A percentile compares a stretch with the other conserved stretches of the same genome.
Conservation (phyloP, 192 early-diverging fungal species). For the Umbelopsis ramanniana region DNA sequence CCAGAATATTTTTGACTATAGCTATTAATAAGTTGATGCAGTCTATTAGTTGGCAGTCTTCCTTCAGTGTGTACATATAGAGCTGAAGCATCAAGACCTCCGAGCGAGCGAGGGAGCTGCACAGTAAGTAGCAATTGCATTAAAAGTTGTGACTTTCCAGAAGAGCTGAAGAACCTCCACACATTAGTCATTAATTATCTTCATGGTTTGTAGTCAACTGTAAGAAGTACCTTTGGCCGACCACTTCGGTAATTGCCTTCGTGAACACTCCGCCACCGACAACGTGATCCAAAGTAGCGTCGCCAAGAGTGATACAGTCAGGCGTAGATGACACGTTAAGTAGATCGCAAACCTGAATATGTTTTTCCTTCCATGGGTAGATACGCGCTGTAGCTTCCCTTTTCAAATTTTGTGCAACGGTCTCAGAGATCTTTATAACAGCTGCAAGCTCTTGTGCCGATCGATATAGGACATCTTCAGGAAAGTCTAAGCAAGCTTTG, state of each 20-base stretch:
- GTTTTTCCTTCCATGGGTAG: conserved; percentile 19
- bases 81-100: conserved; percentile 50
- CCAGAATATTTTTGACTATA: conserved; percentile 32
- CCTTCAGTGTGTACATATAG: conserved; percentile 79
- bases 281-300: conserved; percentile 53
- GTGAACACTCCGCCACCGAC: conserved; percentile 65
- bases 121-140: conserved; percentile 78
- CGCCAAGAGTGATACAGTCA: conserved; percentile 53
- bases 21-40: conserved; percentile 52
- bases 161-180: conserved; percentile 49
- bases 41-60: conserved; percentile 64
- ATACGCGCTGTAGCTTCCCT: background rate
- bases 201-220: background rate
- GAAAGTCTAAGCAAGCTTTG: conserved; percentile 27
- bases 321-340: background rate
- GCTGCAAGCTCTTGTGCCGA: conserved; percentile 9
- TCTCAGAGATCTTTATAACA: background rate
- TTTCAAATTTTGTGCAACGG: background rate
- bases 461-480: conserved; percentile 18
- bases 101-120: conserved; percentile 69
- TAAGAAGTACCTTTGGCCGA: conserved; percentile 64
- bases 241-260: conserved; percentile 69
- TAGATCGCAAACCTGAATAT: background rate
- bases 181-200: background rate
- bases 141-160: conserved; percentile 88